Conservation (phyloP, 2,329 filamentous ascomycete genomes). For the Exophiala aquamarina region DNA sequence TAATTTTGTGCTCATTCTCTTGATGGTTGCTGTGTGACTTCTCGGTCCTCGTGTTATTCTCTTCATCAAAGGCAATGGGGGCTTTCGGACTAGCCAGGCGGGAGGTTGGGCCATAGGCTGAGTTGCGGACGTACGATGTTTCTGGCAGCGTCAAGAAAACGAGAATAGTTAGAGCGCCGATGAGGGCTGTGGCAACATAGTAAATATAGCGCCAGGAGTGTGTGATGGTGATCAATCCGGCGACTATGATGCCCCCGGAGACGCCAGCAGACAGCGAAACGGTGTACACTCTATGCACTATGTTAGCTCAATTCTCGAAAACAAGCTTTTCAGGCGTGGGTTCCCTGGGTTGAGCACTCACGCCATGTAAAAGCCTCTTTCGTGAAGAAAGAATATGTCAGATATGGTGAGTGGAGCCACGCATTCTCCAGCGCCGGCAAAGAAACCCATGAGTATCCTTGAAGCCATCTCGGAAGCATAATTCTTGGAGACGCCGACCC, state of each 20-base stretch:
- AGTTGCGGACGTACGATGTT: constrained; percentile 48
- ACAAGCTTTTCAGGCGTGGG: too few species aligned
- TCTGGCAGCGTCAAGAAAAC: constrained; percentile 57
- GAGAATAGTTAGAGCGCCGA: constrained; percentile 50
- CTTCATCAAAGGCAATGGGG: too few species aligned
- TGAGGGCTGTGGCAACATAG: constrained; percentile 50
- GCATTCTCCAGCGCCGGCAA: constrained; percentile 53
- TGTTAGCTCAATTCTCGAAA: too few species aligned
- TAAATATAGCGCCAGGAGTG: constrained; percentile 37
- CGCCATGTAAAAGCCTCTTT: constrained; percentile 54
- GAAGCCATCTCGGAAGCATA: constrained; percentile 33
- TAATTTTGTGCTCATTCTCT: constrained; percentile 7
- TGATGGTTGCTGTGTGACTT: background rate
- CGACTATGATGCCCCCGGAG: constrained; percentile 33
- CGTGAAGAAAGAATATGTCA: constrained; percentile 59
- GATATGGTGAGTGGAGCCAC: constrained; percentile 53
- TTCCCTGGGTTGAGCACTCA: constrained; percentile 34
- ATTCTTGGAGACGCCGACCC: constrained; percentile 40
- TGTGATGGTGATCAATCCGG: constrained; percentile 36
- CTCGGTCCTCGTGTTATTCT: background rate
- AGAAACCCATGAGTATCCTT: constrained; percentile 49
- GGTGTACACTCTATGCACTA: constrained; percentile 13
- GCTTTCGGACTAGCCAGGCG: too few species aligned
- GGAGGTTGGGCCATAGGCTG: too few species aligned
- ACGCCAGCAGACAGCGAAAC: constrained; percentile 30